Evolutionary conservation across 352 stramenopile genomes (phyloP).

Genomic region (Globisporangium irregulare): DNA sequence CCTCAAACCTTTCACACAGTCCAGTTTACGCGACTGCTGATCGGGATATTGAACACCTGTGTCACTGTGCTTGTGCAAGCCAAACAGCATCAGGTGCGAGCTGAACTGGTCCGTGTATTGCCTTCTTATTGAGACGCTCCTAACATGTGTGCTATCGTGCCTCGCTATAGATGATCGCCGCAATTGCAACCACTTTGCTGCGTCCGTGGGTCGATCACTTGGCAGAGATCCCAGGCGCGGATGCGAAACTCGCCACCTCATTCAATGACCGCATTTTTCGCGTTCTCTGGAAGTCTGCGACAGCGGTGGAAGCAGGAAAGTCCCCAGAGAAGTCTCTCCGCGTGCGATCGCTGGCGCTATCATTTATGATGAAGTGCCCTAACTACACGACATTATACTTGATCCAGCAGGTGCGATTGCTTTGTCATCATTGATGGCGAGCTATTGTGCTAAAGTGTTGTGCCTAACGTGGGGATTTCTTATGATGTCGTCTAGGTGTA

Average conservation of each 20-base stretch:
- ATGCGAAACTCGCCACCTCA: constrained; percentile 53
- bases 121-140: too few species aligned
- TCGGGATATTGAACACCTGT: constrained; percentile 42
- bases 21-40: constrained; percentile 48
- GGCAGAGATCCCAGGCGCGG: constrained; percentile 26
- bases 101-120: too few species aligned
- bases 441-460: neutral
- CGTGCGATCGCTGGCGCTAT: constrained; percentile 45
- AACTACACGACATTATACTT: constrained; percentile 58
- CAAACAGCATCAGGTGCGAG: constrained; percentile 33
- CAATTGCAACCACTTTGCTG: constrained; percentile 24
- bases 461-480: constrained; percentile 2
- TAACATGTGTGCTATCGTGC: neutral
- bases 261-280: constrained; percentile 70
- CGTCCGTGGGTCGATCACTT: constrained; percentile 60
- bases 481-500: constrained; percentile 32
- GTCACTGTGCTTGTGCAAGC: constrained; percentile 29
- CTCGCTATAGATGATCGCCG: constrained; percentile 21
- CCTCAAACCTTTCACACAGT: constrained; percentile 33
- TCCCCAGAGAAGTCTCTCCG: constrained; percentile 26
- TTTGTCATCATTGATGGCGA: neutral
- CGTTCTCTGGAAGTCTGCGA: constrained; percentile 67
- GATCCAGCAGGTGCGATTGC: constrained; percentile 49
- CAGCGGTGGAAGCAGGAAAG: constrained; percentile 22
- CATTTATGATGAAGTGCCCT: constrained; percentile 66